Percentiles rank a stretch among this genome's conserved stretches.
Conservation (phyloP, 352 stramenopile genomes). For the Globisporangium takayamanum region DNA sequence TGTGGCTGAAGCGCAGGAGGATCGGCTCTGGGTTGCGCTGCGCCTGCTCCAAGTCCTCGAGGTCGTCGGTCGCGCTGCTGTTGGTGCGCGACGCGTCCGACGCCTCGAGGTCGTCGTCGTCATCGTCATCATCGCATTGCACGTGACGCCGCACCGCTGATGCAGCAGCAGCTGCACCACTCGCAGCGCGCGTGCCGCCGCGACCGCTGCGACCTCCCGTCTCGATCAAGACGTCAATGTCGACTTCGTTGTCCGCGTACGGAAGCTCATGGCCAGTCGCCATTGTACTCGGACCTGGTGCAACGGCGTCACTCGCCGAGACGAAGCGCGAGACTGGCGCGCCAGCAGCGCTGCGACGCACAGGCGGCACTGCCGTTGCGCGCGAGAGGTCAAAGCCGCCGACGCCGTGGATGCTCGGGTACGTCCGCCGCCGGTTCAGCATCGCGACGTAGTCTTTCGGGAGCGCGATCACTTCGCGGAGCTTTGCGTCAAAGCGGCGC, state of each 20-base stretch:
- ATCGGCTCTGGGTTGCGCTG: constrained; percentile 48
- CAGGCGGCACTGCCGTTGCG: too few species aligned
- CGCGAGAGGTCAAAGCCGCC: not conserved
- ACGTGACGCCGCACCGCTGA: not conserved
- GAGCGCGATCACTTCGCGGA: constrained; percentile 75
- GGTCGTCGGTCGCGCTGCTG: constrained; percentile 4
- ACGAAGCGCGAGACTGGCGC: not conserved
- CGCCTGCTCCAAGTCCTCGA: constrained; percentile 36
- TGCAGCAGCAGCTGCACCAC: not conserved
- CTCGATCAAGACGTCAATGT: constrained; percentile 10
- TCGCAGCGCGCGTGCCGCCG: not conserved
- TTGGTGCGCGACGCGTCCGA: constrained; percentile 22
- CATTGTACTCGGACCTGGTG: not conserved
- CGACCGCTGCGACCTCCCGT: constrained; percentile 4
- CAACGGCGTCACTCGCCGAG: not conserved
- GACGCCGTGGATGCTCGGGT: not conserved
- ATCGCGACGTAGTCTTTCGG: constrained; percentile 38
- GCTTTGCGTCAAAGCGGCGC: constrained; percentile 73
- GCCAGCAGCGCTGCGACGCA: not conserved
- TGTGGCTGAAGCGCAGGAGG: constrained; percentile 38
- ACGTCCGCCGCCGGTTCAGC: constrained; percentile 5
- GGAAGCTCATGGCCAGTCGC: not conserved
- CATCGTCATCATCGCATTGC: not conserved
- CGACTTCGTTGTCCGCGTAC: constrained; percentile 9
- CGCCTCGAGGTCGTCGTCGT: constrained; percentile 18